A percentile compares a stretch with the other conserved stretches of the same genome.
These are phyloP conservation scores for Monosporascus sp. DNA, from an alignment of 2,329 filamentous ascomycete species.

Conservation along the genomic window DNA sequence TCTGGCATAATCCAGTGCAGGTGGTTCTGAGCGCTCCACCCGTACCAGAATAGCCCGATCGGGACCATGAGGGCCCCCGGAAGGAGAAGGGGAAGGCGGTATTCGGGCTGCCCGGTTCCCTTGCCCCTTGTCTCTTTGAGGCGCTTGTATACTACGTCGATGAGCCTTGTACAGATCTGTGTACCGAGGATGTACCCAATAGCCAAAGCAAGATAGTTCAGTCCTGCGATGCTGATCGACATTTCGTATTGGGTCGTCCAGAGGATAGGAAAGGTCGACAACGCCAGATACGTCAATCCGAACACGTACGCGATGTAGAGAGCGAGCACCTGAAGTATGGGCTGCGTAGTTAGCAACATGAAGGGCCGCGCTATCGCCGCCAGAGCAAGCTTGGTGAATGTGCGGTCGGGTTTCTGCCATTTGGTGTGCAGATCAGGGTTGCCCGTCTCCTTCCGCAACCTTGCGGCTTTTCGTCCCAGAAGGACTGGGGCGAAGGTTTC, in stretches of 20 bases:
- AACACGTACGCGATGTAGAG: constrained; percentile 45
- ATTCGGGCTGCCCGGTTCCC: constrained; percentile 30
- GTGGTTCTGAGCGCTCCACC: constrained; percentile 32
- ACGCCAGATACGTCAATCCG: constrained; percentile 39
- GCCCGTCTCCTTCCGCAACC: constrained; percentile 49
- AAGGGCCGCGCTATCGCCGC: constrained; percentile 39
- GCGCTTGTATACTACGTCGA: constrained; percentile 35
- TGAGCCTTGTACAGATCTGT: constrained; percentile 32
- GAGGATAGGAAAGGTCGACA: constrained; percentile 42
- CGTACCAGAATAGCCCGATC: constrained; percentile 34
- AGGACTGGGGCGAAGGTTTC: constrained; percentile 62
- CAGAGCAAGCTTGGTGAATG: constrained; percentile 26
- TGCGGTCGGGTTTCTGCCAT: constrained; percentile 37
- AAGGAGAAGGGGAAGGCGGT: constrained; percentile 31
- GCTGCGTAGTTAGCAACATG: constrained; percentile 42
- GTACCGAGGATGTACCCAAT: constrained; percentile 24
- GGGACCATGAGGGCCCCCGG: constrained; percentile 30
- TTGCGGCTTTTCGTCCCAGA: constrained; percentile 49
- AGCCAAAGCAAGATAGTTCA: constrained; percentile 26
- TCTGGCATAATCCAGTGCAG: constrained; percentile 36
- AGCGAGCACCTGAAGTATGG: constrained; percentile 43
- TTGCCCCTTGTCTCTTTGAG: constrained; percentile 33
- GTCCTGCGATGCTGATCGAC: constrained; percentile 16
- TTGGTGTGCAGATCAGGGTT: constrained; percentile 42
- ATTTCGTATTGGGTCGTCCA: constrained; percentile 29